These are phyloP conservation scores for Helotiales sp. DNA, from an alignment of 2,329 filamentous ascomycete species.

Conservation along the genomic window DNA sequence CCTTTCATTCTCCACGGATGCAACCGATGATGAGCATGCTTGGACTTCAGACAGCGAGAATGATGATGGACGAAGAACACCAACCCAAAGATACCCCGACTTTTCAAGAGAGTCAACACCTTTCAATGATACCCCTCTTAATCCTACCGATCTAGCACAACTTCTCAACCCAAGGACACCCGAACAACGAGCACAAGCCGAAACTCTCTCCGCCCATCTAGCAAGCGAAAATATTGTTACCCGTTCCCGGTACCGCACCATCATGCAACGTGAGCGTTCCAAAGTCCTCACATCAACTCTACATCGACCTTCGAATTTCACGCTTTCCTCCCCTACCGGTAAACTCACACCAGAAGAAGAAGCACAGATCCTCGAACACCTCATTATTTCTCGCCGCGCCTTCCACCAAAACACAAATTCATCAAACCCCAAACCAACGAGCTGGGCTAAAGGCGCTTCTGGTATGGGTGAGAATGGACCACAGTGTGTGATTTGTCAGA, in stretches of 20 bases:
- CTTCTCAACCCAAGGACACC: slow-evolving; percentile 78
- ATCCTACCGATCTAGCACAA: slow-evolving; percentile 69
- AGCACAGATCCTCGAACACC: slow-evolving; percentile 58
- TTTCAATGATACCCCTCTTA: slow-evolving; percentile 60
- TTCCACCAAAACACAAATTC: slow-evolving; percentile 19
- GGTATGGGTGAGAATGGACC: slow-evolving; percentile 75
- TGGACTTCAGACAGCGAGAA: slow-evolving; percentile 43
- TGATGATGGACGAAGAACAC: slow-evolving; percentile 62
- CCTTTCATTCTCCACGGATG: slow-evolving; percentile 52
- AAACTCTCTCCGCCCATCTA: slow-evolving; percentile 78
- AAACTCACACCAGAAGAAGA: slow-evolving; percentile 59
- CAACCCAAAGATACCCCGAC: slow-evolving; percentile 66
- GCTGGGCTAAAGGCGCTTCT: slow-evolving; percentile 70
- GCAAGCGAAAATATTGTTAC: slow-evolving; percentile 73
- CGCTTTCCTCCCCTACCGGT: slow-evolving; percentile 29
- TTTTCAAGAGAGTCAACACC: slow-evolving; percentile 56
- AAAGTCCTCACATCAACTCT: slow-evolving; percentile 60
- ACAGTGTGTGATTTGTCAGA: slow-evolving; percentile 92
- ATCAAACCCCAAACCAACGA: slow-evolving; percentile 30
- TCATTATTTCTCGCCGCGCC: slow-evolving; percentile 46
- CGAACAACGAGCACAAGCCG: slow-evolving; percentile 79
- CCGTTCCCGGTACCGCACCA: slow-evolving; percentile 70
- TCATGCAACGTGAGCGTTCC: slow-evolving; percentile 67
- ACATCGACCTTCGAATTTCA: slow-evolving; percentile 37
- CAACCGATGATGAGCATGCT: slow-evolving; percentile 44